A percentile compares a stretch with the other conserved stretches of the same genome.
phyloP scores from a whole-genome alignment of 2,329 filamentous ascomycete species.

The Knufia fluminis region DNA sequence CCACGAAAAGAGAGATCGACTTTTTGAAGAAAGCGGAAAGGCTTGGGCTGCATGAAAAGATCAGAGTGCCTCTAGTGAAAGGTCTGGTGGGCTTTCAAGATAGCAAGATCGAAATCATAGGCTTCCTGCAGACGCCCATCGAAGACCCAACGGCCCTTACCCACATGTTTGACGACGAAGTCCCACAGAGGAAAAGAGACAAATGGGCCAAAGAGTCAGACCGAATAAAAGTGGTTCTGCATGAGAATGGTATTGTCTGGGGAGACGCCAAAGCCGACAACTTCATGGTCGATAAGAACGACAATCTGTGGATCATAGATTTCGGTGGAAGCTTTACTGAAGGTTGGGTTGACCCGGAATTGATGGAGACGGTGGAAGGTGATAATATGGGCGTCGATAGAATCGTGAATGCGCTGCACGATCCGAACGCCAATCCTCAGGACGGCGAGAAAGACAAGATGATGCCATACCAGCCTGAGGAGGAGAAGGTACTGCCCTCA shows the following conservation, averaged over 20 bases:
- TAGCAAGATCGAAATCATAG: slow-evolving; percentile 11
- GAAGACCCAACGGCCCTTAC: slow-evolving; percentile 3
- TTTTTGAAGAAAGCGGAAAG: slow-evolving; percentile 10
- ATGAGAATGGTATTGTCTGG: slow-evolving; percentile 10
- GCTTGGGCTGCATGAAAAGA: slow-evolving; percentile 7
- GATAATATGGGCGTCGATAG: slow-evolving; percentile 15
- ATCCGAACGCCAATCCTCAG: slow-evolving; percentile 8
- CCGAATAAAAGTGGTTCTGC: not conserved
- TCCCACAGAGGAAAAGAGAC: not conserved
- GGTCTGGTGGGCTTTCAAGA: slow-evolving; percentile 7
- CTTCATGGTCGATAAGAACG: slow-evolving; percentile 23
- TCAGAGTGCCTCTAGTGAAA: slow-evolving; percentile 5
- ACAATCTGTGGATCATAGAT: slow-evolving; percentile 24
- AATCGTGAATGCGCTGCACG: slow-evolving; percentile 10
- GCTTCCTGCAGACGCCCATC: slow-evolving; percentile 9
- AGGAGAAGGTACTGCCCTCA: not conserved
- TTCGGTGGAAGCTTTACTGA: slow-evolving; percentile 26
- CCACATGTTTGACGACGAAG: not conserved
- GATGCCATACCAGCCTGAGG: not conserved
- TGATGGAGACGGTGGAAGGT: slow-evolving; percentile 21
- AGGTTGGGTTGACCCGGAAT: slow-evolving; percentile 23
- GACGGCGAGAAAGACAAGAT: slow-evolving; percentile 7
- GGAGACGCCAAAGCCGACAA: slow-evolving; percentile 26
- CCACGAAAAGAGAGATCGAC: slow-evolving; percentile 13
- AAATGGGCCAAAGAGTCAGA: not conserved